Conservation (phyloP, 2,329 filamentous ascomycete species). For the Cordyceps farinosa region DNA sequence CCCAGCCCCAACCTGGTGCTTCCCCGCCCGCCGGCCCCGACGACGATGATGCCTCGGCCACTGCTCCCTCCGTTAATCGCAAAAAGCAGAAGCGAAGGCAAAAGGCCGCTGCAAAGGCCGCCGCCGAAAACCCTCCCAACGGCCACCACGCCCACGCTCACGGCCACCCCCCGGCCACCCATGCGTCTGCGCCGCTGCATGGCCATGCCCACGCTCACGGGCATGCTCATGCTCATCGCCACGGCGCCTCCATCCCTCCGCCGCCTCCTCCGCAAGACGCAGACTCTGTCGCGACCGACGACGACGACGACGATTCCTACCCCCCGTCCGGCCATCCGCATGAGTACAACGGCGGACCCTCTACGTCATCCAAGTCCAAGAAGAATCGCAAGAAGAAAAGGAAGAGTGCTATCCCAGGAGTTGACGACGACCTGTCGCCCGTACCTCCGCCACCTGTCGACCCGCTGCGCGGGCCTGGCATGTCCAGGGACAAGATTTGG, state of each 20-base stretch:
- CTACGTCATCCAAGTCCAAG: conserved; percentile 42
- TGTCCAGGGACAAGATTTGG: conserved; percentile 87
- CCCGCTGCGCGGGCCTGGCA: conserved; percentile 36
- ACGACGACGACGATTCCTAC: conserved; percentile 45
- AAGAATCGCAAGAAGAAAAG: conserved; percentile 71
- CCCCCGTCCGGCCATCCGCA: conserved; percentile 37
- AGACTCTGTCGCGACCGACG: conserved; percentile 54
- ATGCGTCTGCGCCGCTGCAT: conserved; percentile 1
- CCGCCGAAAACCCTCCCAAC: conserved; percentile 31
- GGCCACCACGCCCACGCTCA: conserved; percentile 7
- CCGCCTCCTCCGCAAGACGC: conserved; percentile 35
- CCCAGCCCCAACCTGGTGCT: conserved; percentile 24
- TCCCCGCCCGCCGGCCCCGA: conserved; percentile 4
- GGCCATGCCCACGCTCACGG: conserved; percentile 24
- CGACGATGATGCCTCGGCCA: conserved; percentile 19
- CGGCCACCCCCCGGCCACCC: background rate
- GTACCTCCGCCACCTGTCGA: conserved; percentile 26
- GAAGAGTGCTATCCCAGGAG: conserved; percentile 35
- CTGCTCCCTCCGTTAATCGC: conserved; percentile 63
- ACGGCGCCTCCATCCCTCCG: background rate
- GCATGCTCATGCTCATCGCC: conserved; percentile 2
- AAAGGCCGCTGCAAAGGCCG: conserved; percentile 73
- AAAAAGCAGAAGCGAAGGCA: conserved; percentile 94
- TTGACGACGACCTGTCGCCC: conserved; percentile 20
- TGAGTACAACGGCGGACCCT: conserved; percentile 29